Evolutionary conservation across 1,284 basidiomycete genomes (phyloP), one percentile per base, ranked within the genome.

Genomic region (Naganishia cerealis): DNA sequence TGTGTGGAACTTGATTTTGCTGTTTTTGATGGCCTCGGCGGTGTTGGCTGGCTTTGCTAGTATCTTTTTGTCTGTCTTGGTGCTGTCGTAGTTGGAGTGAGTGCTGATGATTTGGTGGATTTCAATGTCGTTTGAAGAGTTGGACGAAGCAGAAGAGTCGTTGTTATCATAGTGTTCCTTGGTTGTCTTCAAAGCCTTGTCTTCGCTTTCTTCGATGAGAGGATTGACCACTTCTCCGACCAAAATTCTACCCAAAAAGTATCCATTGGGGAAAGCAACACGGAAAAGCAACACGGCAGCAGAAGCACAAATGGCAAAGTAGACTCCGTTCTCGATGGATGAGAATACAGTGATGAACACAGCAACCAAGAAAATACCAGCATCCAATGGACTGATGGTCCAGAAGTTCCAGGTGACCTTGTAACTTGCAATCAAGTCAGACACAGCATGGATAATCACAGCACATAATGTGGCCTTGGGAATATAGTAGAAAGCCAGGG

Each of bases 361-460:
- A 24, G 92, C 91, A 40, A 78, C 80, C 52, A 80, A 74, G 86
- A 91, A 99, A 78, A 99, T 98, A 75, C 95, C 48, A 80, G 91
- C 93, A 79, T 99, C 95, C 66, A 97, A 81, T 0, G 96, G 95
- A 1, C 90, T 92, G 50, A 97, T 88, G 39, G 91, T 87, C 94
- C 94, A 98, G 85, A 90, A 98, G 24, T 86, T 85, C 81, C 90
- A 96, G 18, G 90, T 94, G 90, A 66, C 86, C 82, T 1, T 94
- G 95, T 0, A 89, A 87, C n/a, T n/a, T 12, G 93, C 89, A 66
- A 99, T 89, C 66, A 99, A 85, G 80, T 96, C 93, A 8, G 89
- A 90, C 42, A 99, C 92, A 57, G 92, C 92, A 77, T 96, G 94
- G 74, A 98, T 96, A 79, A 99, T 97, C 73, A 98, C 87, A 26